phyloP scores from a whole-genome alignment of 1,139 yeast genomes.

The Suhomyces atakaporum region DNA sequence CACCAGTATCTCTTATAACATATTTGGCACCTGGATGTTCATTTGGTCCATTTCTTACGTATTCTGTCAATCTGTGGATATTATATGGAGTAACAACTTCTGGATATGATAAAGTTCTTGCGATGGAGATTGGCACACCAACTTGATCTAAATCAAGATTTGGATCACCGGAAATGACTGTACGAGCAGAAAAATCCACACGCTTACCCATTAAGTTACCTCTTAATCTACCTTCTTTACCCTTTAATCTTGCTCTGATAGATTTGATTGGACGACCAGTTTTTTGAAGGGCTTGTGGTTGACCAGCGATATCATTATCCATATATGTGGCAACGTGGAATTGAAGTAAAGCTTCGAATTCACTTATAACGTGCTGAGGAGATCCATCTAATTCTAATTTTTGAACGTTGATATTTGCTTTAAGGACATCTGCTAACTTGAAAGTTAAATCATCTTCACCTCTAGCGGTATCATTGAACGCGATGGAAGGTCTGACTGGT shows the following conservation, averaged over 20 bases:
- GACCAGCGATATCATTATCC: slow-evolving; percentile 99
- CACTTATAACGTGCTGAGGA: slow-evolving; percentile 96
- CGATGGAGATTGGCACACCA: slow-evolving; percentile 97
- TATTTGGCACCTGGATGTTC: slow-evolving; percentile 99
- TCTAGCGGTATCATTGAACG: slow-evolving; percentile 97
- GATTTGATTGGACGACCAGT: slow-evolving; percentile 99
- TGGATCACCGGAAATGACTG: slow-evolving; percentile 99
- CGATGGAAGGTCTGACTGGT: slow-evolving; percentile 97
- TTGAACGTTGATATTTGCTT: slow-evolving; percentile 95
- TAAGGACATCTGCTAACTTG: slow-evolving; percentile 93
- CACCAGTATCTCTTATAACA: slow-evolving; percentile 97
- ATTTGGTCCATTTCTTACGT: slow-evolving; percentile 96
- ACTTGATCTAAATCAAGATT: slow-evolving; percentile 96
- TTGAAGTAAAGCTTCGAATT: slow-evolving; percentile 91
- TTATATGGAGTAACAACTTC: slow-evolving; percentile 97
- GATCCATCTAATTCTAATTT: slow-evolving; percentile 97
- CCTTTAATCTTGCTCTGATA: slow-evolving; percentile 97
- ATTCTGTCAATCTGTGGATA: slow-evolving; percentile 87
- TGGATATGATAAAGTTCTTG: slow-evolving; percentile 92
- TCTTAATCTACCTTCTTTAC: slow-evolving; percentile 98
- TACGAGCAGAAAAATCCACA: slow-evolving; percentile 98
- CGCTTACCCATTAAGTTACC: slow-evolving; percentile 99
- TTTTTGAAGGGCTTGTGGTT: slow-evolving; percentile 97
- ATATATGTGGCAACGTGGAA: slow-evolving; percentile 99
- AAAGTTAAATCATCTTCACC: slow-evolving; percentile 99